Conservation (phyloP, 2,329 filamentous ascomycete genomes). For the Neofusicoccum laricinum region DNA sequence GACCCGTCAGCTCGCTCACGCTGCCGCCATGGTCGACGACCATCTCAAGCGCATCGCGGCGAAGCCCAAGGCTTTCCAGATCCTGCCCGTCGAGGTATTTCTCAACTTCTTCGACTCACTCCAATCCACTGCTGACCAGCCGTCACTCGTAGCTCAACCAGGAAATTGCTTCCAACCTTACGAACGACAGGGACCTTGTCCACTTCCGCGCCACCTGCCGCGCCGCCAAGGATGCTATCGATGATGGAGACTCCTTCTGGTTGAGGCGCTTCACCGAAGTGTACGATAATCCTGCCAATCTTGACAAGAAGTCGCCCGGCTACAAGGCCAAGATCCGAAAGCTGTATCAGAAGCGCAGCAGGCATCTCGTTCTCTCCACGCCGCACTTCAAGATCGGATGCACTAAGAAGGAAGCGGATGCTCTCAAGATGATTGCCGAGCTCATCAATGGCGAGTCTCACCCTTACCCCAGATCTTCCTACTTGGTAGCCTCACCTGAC, state of each 20-base stretch:
- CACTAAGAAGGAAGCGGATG: conserved; percentile 28
- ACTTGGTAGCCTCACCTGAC: conserved; percentile 10
- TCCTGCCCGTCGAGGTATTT: conserved; percentile 31
- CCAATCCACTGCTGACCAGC: neutral
- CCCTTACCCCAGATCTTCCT: neutral
- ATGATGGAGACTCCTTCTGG: conserved; percentile 48
- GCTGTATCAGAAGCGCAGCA: conserved; percentile 31
- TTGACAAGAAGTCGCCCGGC: conserved; percentile 15
- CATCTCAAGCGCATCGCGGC: neutral
- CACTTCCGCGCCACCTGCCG: conserved; percentile 42
- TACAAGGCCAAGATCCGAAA: conserved; percentile 32
- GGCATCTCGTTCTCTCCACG: conserved; percentile 17
- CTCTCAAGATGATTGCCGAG: conserved; percentile 38
- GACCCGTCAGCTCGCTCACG: neutral
- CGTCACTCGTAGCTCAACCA: conserved; percentile 36
- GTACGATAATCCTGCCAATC: conserved; percentile 36
- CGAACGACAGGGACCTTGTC: conserved; percentile 43
- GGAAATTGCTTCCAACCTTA: conserved; percentile 36
- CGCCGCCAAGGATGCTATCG: conserved; percentile 37
- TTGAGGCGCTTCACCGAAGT: conserved; percentile 39
- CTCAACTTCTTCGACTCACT: neutral
- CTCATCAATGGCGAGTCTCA: conserved; percentile 44
- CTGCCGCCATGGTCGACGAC: neutral
- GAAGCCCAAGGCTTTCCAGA: conserved; percentile 8
- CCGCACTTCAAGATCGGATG: conserved; percentile 26